A percentile compares a stretch with the other conserved stretches of the same genome.
Evolutionary conservation across 2,329 filamentous ascomycete genomes (phyloP).

Genomic region (Aspergillus arachidicola): DNA sequence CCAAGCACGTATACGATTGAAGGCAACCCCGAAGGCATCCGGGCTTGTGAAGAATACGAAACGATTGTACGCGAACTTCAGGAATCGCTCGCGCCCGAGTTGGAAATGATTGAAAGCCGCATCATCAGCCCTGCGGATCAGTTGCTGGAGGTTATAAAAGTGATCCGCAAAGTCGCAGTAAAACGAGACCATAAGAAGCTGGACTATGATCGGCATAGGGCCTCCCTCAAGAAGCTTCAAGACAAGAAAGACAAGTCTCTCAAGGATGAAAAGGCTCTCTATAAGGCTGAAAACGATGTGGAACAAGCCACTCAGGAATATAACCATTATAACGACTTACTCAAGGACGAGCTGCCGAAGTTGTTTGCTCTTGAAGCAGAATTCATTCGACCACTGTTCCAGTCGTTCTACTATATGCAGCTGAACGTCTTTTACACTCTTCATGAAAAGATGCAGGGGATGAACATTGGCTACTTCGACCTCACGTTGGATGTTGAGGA

Average conservation of each 20-base stretch:
- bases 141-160: constrained; percentile 90
- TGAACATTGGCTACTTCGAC: constrained; percentile 98
- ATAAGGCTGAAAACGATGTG: constrained; percentile 89
- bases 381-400: constrained; percentile 96
- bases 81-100: constrained; percentile 82
- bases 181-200: constrained; percentile 98
- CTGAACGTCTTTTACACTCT: constrained; percentile 98
- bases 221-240: constrained; percentile 86
- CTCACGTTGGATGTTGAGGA: constrained; percentile 88
- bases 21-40: constrained; percentile 90
- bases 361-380: constrained; percentile 87
- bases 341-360: constrained; percentile 94
- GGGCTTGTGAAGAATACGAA: constrained; percentile 96
- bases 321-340: constrained; percentile 95
- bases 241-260: constrained; percentile 96
- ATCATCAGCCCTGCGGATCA: constrained; percentile 93
- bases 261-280: constrained; percentile 97
- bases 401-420: constrained; percentile 99
- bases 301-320: constrained; percentile 93
- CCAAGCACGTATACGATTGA: constrained; percentile 79
- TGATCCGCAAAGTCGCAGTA: constrained; percentile 80
- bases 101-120: constrained; percentile 95
- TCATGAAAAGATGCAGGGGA: constrained; percentile 95
- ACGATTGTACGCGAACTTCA: constrained; percentile 86
- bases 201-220: constrained; percentile 87